Evolutionary conservation across 2,329 filamentous ascomycete species (phyloP).

Genomic region (Aspergillus niger): DNA sequence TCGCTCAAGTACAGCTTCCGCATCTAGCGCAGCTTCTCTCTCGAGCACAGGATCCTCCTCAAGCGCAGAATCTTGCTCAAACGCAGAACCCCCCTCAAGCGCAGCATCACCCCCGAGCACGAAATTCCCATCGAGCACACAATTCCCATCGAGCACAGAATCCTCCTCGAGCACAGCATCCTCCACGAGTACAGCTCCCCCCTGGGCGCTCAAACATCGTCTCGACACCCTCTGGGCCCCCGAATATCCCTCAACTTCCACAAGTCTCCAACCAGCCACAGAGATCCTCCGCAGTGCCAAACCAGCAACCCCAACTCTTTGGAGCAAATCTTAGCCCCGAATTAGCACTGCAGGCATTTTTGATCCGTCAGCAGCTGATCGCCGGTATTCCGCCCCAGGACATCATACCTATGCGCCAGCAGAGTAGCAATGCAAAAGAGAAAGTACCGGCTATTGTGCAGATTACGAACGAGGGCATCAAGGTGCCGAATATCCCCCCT

Average conservation of each 20-base stretch:
- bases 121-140: too few relatives aligned
- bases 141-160: too few relatives aligned
- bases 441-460: slow-evolving; percentile 20
- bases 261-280: background rate
- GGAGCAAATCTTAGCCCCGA: background rate
- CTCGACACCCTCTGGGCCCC: background rate
- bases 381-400: slow-evolving; percentile 29
- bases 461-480: slow-evolving; percentile 22
- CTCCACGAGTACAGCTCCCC: background rate
- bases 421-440: background rate
- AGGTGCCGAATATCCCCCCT: slow-evolving; percentile 23
- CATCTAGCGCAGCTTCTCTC: too few relatives aligned
- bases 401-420: slow-evolving; percentile 23
- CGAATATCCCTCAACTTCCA: background rate
- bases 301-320: background rate
- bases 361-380: slow-evolving; percentile 33
- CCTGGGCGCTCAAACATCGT: background rate
- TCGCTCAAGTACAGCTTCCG: too few relatives aligned
- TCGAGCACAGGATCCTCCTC: too few relatives aligned
- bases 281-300: background rate
- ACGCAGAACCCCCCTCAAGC: too few relatives aligned
- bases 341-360: slow-evolving; percentile 24
- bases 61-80: too few relatives aligned
- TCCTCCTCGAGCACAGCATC: too few relatives aligned
- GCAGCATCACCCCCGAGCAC: too few relatives aligned